phyloP scores from a whole-genome alignment of 768 basidiomycete species.

The Mycena sanguinolenta region DNA sequence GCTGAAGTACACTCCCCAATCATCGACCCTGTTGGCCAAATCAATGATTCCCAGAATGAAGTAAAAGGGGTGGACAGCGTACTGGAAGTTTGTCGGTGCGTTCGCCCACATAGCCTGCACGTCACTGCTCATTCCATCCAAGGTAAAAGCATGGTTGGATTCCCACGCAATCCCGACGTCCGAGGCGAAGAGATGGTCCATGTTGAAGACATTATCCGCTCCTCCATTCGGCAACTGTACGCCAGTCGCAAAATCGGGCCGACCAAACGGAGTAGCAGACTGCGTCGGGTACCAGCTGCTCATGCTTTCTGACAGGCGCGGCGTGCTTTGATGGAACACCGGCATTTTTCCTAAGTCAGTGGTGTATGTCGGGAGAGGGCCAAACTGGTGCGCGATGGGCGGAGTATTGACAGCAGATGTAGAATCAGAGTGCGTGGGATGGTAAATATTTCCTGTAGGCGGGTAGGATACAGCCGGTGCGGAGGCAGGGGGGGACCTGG shows the following conservation, averaged over 20 bases:
- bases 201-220: not conserved
- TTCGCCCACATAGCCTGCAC: not conserved
- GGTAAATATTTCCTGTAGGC: not conserved
- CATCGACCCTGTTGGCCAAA: not conserved
- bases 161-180: not conserved
- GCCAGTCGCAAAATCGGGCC: slow-evolving; percentile 17
- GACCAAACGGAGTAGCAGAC: slow-evolving; percentile 14
- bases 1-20: not conserved
- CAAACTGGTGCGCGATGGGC: not conserved
- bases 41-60: not conserved
- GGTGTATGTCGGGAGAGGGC: slow-evolving; percentile 27
- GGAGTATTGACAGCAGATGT: not conserved
- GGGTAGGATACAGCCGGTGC: not conserved
- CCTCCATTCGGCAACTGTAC: not conserved
- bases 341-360: slow-evolving; percentile 22
- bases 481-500: not conserved
- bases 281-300: slow-evolving; percentile 29
- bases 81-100: not conserved
- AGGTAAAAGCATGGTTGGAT: not conserved
- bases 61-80: not conserved
- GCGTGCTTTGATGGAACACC: slow-evolving; percentile 10
- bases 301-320: not conserved
- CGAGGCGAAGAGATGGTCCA: not conserved
- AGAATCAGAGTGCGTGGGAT: not conserved
- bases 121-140: not conserved